These are phyloP conservation scores for Penicillium ucsense DNA, from an alignment of 495 filamentous ascomycete genomes.

Conservation along the genomic window DNA sequence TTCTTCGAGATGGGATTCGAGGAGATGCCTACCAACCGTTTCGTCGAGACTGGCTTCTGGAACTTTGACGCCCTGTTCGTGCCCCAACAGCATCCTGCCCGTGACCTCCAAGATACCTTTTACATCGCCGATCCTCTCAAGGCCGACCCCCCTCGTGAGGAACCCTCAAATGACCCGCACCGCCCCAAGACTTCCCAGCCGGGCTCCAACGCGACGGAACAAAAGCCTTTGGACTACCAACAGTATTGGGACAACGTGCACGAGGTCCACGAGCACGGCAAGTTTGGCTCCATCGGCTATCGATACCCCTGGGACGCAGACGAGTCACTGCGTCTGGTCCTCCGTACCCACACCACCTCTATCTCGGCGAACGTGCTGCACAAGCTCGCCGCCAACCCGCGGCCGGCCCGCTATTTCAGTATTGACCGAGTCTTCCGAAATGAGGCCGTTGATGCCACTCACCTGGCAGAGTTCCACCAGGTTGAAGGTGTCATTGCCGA, in stretches of 20 bases:
- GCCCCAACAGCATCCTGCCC: conserved; percentile 93
- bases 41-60: conserved; percentile 96
- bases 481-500: conserved; percentile 98
- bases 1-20: conserved; percentile 75
- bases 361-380: conserved; percentile 81
- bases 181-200: conserved; percentile 24
- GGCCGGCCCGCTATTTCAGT: conserved; percentile 86
- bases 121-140: conserved; percentile 82
- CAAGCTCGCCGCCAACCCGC: conserved; percentile 70
- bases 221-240: conserved; percentile 58
- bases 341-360: conserved; percentile 93
- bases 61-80: conserved; percentile 98
- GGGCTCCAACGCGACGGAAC: conserved; percentile 20
- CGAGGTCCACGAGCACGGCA: conserved; percentile 73
- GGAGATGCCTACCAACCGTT: conserved; percentile 47
- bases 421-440: conserved; percentile 97
- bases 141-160: conserved; percentile 69
- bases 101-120: conserved; percentile 95
- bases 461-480: conserved; percentile 97
- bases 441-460: conserved; percentile 92
- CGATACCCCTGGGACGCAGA: conserved; percentile 84
- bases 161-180: conserved; percentile 41
- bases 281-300: conserved; percentile 91
- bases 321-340: conserved; percentile 81
- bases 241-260: conserved; percentile 78